Base-by-base conservation (phyloP, 1,139 yeast species). In the Candida glucosophila region DNA sequence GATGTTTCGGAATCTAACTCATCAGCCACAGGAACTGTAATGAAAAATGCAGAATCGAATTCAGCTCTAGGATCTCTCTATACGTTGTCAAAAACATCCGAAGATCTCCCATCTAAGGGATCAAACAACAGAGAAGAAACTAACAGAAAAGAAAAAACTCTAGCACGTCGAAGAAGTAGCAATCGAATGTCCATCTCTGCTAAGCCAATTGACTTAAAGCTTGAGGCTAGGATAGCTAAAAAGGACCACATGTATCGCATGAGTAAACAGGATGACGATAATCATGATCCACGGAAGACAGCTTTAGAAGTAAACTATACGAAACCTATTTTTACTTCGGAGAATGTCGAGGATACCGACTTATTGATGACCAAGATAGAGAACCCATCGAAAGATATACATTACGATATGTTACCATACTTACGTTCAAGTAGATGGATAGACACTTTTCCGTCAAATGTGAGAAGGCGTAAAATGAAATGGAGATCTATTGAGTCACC, bases 401-500 rank as follows among this genome's bases (percentile, higher is more conserved):
- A 62, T 28, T 57, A 64, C 2, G 71, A 72, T 24, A 43, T 62
- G 3, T 41, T 58, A 9, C 52, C 52, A 11, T 48, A 41, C 27
- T 31, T 43, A 71, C 82, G 21, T 18, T 37, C 40, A 6, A 58
- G 67, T 23, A 67, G 94, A 34, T 92, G 98, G 98, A 77, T 76
- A 29, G 85, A 81, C 49, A 92, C 83, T 1, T 82, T 83, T 42
- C 95, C 96, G 0, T 65, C 67, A 9, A 68, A 71, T 22, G 72
- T 76, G 14, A 73, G 70, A 28, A 59, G 86, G 23, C 69, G 75
- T 37, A 62, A 72, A 8, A 78, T 88, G 23, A 88, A 88, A 45
- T 92, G 98, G 98, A 70, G 83, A 31, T 88, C 97, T 0, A 64
- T 92, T 29, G 80, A 85, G 18, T 75, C 95, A 0, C 99, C 99